These are phyloP conservation scores for Omphalotus olearius DNA, from an alignment of 1,284 basidiomycete genomes.

Conservation along the genomic window DNA sequence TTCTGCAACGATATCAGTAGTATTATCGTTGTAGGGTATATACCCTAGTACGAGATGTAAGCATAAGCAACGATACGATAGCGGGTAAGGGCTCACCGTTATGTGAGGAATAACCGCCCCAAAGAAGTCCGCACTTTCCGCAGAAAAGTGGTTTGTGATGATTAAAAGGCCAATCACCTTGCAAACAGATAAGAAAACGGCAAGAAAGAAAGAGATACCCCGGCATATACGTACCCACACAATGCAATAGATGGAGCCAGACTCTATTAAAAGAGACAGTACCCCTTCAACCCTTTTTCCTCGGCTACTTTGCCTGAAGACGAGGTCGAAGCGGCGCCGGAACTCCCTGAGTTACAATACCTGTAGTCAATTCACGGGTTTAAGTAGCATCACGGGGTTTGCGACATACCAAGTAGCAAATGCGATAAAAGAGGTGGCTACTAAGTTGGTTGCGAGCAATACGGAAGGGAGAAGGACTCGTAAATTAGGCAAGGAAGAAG, in stretches of 20 bases:
- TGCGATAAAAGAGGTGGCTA: not conserved
- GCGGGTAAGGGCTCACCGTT: not conserved
- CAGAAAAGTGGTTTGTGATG: not conserved
- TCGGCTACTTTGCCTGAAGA: not conserved
- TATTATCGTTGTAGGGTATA: conserved; percentile 1
- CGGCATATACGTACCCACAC: not conserved
- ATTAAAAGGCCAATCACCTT: not conserved
- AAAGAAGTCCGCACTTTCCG: not conserved
- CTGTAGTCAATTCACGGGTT: not conserved
- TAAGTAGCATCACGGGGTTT: not conserved
- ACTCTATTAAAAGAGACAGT: conserved; percentile 1
- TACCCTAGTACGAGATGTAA: not conserved
- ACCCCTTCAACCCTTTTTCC: not conserved
- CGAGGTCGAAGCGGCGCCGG: not conserved
- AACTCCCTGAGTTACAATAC: not conserved
- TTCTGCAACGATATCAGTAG: not conserved
- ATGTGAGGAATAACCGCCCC: not conserved
- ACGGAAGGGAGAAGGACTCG: not conserved
- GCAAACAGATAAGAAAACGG: not conserved
- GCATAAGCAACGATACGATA: not conserved
- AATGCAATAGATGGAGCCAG: not conserved
- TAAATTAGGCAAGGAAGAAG: not conserved
- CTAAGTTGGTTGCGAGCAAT: not conserved
- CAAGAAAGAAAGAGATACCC: too few relatives aligned
- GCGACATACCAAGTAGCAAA: not conserved